These are phyloP conservation scores for Taiozyma sp. DNA, from an alignment of 1,139 yeast species.

Conservation along the genomic window DNA sequence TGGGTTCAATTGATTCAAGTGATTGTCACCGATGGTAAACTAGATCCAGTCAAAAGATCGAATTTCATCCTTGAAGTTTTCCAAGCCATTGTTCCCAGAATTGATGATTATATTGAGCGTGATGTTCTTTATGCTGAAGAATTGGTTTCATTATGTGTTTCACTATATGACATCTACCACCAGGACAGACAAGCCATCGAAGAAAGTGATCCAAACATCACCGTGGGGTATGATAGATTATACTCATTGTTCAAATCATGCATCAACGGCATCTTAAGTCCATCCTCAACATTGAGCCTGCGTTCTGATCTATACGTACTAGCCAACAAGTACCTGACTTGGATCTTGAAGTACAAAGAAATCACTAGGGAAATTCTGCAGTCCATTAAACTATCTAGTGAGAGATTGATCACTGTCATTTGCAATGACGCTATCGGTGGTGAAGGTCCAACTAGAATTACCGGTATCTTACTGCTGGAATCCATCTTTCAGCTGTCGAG, in stretches of 20 bases:
- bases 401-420: constrained; percentile 54
- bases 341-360: constrained; percentile 36
- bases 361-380: constrained; percentile 42
- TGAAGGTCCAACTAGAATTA: constrained; percentile 73
- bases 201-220: constrained; percentile 31
- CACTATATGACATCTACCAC: constrained; percentile 60
- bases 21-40: constrained; percentile 53
- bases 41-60: constrained; percentile 37
- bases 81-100: constrained; percentile 69
- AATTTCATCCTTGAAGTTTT: constrained; percentile 72
- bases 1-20: constrained; percentile 83
- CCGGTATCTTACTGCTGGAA: constrained; percentile 70
- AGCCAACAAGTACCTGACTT: constrained; percentile 59
- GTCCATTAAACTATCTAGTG: constrained; percentile 54
- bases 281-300: constrained; percentile 59
- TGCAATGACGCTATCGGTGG: constrained; percentile 78
- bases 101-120: constrained; percentile 64
- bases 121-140: constrained; percentile 71
- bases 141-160: constrained; percentile 67
- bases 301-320: constrained; percentile 78
- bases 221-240: constrained; percentile 42
- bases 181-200: constrained; percentile 31
- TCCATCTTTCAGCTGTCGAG: constrained; percentile 57
- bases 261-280: constrained; percentile 63
- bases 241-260: constrained; percentile 70